Percentiles rank a stretch among this genome's conserved stretches.
Evolutionary conservation across 176 grass and related monocot genomes (phyloP).

Genomic region (Typha latifolia): DNA sequence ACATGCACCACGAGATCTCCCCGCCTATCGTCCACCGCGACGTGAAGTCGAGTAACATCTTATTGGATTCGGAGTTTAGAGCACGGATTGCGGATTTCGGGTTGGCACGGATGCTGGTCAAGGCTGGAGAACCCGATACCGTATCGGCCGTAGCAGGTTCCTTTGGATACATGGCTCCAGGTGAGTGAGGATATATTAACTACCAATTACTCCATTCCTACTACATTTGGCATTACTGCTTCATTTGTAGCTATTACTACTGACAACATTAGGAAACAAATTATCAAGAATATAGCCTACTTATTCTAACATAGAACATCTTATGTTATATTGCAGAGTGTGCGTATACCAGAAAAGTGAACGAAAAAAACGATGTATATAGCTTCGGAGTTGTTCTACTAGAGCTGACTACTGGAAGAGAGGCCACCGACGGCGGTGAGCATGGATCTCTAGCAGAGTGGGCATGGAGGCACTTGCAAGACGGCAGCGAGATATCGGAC

Average conservation of each 20-base stretch:
- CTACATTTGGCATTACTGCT: too few species aligned
- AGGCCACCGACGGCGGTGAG: constrained; percentile 51
- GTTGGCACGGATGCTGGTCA: constrained; percentile 60
- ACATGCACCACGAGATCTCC: constrained; percentile 77
- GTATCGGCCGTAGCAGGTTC: constrained; percentile 66
- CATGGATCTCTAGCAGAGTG: constrained; percentile 49
- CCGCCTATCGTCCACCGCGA: constrained; percentile 75
- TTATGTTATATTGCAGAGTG: constrained; percentile 31
- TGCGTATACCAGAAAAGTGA: constrained; percentile 49
- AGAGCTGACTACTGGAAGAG: constrained; percentile 63
- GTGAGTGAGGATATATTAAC: constrained; percentile 25
- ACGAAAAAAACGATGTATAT: constrained; percentile 75
- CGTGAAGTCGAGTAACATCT: constrained; percentile 81
- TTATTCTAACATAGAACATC: background rate
- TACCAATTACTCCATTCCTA: too few species aligned
- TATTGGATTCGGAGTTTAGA: constrained; percentile 58
- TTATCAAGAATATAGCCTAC: too few species aligned
- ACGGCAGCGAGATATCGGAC: constrained; percentile 23
- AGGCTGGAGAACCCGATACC: constrained; percentile 29
- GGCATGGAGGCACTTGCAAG: constrained; percentile 38
- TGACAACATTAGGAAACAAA: too few species aligned
- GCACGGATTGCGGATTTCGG: constrained; percentile 76
- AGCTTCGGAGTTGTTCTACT: constrained; percentile 91
- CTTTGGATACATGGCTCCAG: constrained; percentile 86
- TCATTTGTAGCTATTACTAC: too few species aligned